Base-by-base conservation (phyloP, 352 stramenopile species). In the Aphanomyces invadans region DNA sequence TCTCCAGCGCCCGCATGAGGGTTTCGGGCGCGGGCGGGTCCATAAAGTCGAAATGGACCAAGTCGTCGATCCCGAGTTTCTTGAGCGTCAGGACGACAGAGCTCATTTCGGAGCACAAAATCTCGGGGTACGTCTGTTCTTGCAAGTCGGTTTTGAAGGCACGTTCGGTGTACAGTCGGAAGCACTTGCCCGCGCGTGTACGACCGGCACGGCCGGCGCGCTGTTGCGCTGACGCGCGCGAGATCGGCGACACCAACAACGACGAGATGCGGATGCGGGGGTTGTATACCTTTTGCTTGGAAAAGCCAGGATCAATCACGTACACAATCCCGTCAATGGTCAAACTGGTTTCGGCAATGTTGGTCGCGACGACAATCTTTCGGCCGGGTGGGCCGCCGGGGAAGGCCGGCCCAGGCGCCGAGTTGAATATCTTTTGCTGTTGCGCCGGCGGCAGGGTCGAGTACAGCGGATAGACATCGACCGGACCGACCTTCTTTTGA, bases 251-350 rank as follows among this genome's bases (percentile, higher is more conserved):
- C 17, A 99, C 96, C 28, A 99, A 80, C 53, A 99, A 76, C n/a
- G 92, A 98, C 77, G 99, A 97, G 11, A 99, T 96, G 48, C 97
- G 90, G 65, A 98, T 98, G 23, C 96, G 84, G 36, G 97, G 97
- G 80, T 99, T 99, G 83, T 99, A 99, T 23, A 99, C 93, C 80
- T 99, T 99, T 77, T 99, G 96, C 80, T 99, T 99, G 31, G 86
- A 98, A 73, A 99, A 99, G 52, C 97, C 97, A 25, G 96, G 95
- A 79, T 99, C 97, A 44, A 99, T 88, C 31, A 99, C 97, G 77
- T 99, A 99, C 19, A 99, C 96, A 67, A 99, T 98, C 25, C 96
- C 97, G 76, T 99, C 96, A 77, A 99, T 99, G 1, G 97, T 99
- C n/a, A 99, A 74, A 64, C 93, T 99, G 29, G 97, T 99, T 77